Evolutionary conservation across 352 stramenopile genomes (phyloP), one percentile per base, ranked within the genome.

Genomic region (Phytopythium oedochilum): DNA sequence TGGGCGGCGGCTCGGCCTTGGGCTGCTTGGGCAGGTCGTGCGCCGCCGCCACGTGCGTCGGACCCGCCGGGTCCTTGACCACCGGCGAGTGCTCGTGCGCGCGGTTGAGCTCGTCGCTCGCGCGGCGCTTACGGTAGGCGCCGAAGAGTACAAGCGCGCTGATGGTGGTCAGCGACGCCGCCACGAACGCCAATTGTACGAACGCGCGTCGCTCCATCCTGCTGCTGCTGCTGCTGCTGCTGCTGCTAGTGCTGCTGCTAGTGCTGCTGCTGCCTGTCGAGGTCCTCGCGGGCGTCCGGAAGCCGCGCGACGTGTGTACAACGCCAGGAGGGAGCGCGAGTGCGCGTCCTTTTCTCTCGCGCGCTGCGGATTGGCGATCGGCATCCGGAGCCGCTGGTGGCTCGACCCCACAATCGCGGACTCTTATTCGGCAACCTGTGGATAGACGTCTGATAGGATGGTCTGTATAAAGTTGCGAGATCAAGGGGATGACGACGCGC

Each of bases 111-210:
- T 59, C 38, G 25, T 67, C 55, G 59, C 76, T 54, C 38, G 75
- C 60, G 51, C 82, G 58, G 47, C 72, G 72, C 52, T 75, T 76
- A 48, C 57, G 71, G 62, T 72, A 85, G 25, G 73, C 53, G 23
- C 74, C 69, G 39, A 81, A 78, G 56, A 74, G 63, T 59, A 91
- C 59, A 39, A 89, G 70, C 17, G 63, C 66, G 26, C 67, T 77
- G 76, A 89, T 87, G 46, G 73, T 81, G 46, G 76, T 85, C 53
- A 91, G 55, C 60, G 81, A 91, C 50, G 78, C 79, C 50, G 72
- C 72, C 64, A 91, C 55, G 53, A 89, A 71, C 39, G 75, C 81
- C 48, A 91, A 61, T 68, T 89, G 78, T 55, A 91, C 57, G 50
- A 88, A 52, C 38, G 63, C 64, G 57, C 72, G 76, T 55, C 88